Percentiles rank a stretch among this genome's conserved stretches.
Evolutionary conservation across 768 basidiomycete genomes (phyloP).

Genomic region (Phlebiopsis flavidoalba): DNA sequence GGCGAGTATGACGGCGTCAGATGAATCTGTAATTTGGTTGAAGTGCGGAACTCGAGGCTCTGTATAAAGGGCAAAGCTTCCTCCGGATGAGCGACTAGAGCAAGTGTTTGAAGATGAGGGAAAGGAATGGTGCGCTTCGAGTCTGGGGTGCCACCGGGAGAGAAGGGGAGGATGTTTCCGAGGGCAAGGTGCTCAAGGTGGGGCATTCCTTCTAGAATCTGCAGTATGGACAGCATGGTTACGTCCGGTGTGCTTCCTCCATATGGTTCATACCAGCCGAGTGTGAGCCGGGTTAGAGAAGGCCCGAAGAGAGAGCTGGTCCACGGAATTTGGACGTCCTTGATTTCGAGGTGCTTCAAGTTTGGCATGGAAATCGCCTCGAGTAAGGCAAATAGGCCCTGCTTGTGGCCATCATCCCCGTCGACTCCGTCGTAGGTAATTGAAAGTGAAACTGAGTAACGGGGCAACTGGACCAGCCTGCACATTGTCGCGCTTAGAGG

Average conservation of each 20-base stretch:
- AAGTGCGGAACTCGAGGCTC: neutral
- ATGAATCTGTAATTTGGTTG: too few relatives aligned
- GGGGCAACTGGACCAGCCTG: neutral
- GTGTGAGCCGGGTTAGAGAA: neutral
- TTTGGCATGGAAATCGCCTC: neutral
- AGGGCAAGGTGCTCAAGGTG: neutral
- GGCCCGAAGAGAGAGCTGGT: neutral
- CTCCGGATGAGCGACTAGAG: neutral
- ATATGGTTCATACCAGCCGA: neutral
- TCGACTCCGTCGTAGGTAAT: neutral
- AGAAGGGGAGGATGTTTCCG: neutral
- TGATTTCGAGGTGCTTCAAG: neutral
- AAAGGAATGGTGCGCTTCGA: neutral
- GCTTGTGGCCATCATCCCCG: neutral
- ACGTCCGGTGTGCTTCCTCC: neutral
- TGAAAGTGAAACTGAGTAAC: neutral
- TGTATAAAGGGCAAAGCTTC: neutral
- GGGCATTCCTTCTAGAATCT: constrained; percentile 3
- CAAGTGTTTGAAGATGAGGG: neutral
- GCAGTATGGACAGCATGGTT: neutral
- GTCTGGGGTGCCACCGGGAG: too few relatives aligned
- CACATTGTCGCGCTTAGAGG: too few relatives aligned
- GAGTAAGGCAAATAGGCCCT: neutral
- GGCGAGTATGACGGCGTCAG: too few relatives aligned
- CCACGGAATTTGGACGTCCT: neutral